Conservation (phyloP, 495 filamentous ascomycete species). For the Aspergillus sclerotioniger region DNA sequence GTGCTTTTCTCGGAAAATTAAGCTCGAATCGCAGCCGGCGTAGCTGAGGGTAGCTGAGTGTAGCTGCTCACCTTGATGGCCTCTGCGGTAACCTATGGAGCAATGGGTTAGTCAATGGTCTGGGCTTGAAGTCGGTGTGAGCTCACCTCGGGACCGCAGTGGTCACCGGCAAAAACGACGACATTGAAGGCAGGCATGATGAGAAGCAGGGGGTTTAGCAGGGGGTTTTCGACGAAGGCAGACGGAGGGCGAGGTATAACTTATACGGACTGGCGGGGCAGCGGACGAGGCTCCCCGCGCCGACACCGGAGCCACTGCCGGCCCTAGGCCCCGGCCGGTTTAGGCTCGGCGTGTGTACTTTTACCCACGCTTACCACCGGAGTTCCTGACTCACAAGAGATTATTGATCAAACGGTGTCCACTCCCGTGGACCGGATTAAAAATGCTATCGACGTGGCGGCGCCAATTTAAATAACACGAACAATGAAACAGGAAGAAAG, state of each 20-base stretch:
- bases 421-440: not conserved
- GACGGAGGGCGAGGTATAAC: slow-evolving; percentile 19
- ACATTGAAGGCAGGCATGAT: slow-evolving; percentile 54
- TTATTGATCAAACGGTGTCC: not conserved
- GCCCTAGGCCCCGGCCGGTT: not conserved
- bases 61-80: slow-evolving; percentile 70
- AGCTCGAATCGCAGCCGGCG: not conserved
- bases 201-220: slow-evolving; percentile 8
- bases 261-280: slow-evolving; percentile 21
- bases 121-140: slow-evolving; percentile 1
- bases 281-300: slow-evolving; percentile 21
- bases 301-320: slow-evolving; percentile 26
- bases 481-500: slow-evolving; percentile 16
- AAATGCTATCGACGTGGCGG: not conserved
- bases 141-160: slow-evolving; percentile 89
- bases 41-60: not conserved
- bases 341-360: not conserved
- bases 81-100: slow-evolving; percentile 59
- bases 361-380: not conserved
- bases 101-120: slow-evolving; percentile 16
- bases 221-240: slow-evolving; percentile 12
- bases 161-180: slow-evolving; percentile 82
- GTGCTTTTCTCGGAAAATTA: slow-evolving; percentile 1
- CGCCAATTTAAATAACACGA: not conserved
- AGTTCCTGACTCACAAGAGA: not conserved